Evolutionary conservation across 2,329 filamentous ascomycete species (phyloP).

Genomic region (Colletotrichum aenigma): DNA sequence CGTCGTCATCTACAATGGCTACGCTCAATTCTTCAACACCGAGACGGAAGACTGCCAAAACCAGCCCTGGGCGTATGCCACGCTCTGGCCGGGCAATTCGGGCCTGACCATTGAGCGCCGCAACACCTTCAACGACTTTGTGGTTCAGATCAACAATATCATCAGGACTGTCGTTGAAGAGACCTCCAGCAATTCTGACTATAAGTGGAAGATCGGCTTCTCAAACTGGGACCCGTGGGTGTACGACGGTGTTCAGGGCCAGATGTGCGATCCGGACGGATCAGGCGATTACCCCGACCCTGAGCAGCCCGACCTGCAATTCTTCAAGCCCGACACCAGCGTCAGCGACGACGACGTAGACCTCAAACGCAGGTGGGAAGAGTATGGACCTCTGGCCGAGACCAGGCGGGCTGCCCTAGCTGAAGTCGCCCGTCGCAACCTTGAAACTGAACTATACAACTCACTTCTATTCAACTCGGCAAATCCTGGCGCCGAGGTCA

Average conservation of each 20-base stretch:
- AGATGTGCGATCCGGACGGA: slow-evolving; percentile 30
- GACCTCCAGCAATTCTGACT: background rate
- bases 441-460: slow-evolving; percentile 21
- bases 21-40: slow-evolving; percentile 36
- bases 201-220: background rate
- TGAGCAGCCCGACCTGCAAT: slow-evolving; percentile 32
- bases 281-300: slow-evolving; percentile 31
- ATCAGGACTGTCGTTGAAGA: slow-evolving; percentile 31
- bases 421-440: background rate
- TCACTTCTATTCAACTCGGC: slow-evolving; percentile 26
- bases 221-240: slow-evolving; percentile 19
- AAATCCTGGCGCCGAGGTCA: slow-evolving; percentile 23
- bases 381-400: background rate
- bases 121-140: slow-evolving; percentile 31
- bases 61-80: slow-evolving; percentile 1
- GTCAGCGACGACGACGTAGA: background rate
- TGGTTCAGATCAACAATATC: slow-evolving; percentile 28
- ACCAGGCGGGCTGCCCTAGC: background rate
- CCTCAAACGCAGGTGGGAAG: background rate
- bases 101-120: slow-evolving; percentile 29
- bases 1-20: slow-evolving; percentile 31
- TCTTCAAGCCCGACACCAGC: slow-evolving; percentile 33
- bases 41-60: slow-evolving; percentile 23
- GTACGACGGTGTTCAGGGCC: slow-evolving; percentile 28
- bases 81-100: background rate